A percentile compares a stretch with the other conserved stretches of the same genome.
These are phyloP conservation scores for Prinsepia uniflora DNA, from an alignment of 306 rosid genomes.

Conservation along the genomic window DNA sequence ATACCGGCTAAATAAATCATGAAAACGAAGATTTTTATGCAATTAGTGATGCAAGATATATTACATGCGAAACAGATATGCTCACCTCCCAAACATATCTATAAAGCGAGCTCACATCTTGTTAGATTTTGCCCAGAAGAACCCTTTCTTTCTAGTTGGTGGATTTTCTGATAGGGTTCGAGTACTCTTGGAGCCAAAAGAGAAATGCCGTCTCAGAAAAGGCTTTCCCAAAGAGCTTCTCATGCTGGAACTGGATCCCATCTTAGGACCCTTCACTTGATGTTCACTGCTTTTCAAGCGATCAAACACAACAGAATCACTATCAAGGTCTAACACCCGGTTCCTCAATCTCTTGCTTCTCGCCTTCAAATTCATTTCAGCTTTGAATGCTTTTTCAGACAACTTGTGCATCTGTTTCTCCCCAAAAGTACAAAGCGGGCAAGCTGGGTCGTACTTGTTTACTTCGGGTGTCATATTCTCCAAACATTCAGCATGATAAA, in stretches of 20 bases:
- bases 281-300: slow-evolving; percentile 41
- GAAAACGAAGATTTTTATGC: slow-evolving; percentile 15
- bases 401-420: slow-evolving; percentile 63
- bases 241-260: slow-evolving; percentile 62
- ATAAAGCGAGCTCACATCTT: slow-evolving; percentile 40
- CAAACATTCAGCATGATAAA: slow-evolving; percentile 89
- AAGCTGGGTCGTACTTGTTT: slow-evolving; percentile 75
- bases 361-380: slow-evolving; percentile 69
- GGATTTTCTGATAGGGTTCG: slow-evolving; percentile 47
- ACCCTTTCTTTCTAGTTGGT: slow-evolving; percentile 67
- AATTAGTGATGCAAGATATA: slow-evolving; percentile 19
- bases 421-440: slow-evolving; percentile 80
- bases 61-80: slow-evolving; percentile 16
- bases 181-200: slow-evolving; percentile 76
- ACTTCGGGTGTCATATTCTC: slow-evolving; percentile 76
- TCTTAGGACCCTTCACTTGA: slow-evolving; percentile 45
- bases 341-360: slow-evolving; percentile 56
- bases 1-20: neutral
- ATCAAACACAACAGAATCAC: slow-evolving; percentile 45
- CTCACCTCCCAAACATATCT: slow-evolving; percentile 49
- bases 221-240: slow-evolving; percentile 62
- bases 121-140: slow-evolving; percentile 87
- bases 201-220: slow-evolving; percentile 73
- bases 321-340: slow-evolving; percentile 55
- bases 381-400: slow-evolving; percentile 68